Conservation (phyloP, 2,329 filamentous ascomycete genomes). For the Metarhizium brunneum region DNA sequence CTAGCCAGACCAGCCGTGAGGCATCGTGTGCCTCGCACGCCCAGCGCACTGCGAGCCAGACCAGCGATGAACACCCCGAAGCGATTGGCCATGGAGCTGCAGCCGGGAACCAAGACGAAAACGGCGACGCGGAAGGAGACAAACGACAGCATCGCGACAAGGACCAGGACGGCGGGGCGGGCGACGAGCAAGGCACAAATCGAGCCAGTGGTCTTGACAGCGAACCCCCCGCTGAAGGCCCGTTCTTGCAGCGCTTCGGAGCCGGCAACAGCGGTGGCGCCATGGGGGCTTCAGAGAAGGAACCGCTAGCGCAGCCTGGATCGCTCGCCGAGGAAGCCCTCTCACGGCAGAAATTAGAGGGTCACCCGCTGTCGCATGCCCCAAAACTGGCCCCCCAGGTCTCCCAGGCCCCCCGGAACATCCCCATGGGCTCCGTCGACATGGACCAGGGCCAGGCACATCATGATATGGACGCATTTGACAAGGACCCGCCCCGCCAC, state of each 20-base stretch:
- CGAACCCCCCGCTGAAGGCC: neutral
- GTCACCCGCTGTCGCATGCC: neutral
- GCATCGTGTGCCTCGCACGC: neutral
- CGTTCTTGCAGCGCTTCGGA: neutral
- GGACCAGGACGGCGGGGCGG: neutral
- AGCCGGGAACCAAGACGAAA: neutral
- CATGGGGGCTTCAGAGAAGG: neutral
- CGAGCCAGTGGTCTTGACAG: neutral
- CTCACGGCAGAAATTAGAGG: neutral
- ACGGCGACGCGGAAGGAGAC: neutral
- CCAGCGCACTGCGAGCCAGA: slow-evolving; percentile 1
- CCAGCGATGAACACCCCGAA: slow-evolving; percentile 1
- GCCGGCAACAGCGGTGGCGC: too few relatives aligned
- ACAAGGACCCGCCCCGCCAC: slow-evolving; percentile 1
- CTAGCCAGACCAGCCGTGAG: slow-evolving; percentile 8
- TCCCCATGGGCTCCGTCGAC: neutral
- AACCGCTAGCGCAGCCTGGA: neutral
- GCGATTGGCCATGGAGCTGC: neutral
- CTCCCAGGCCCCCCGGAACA: neutral
- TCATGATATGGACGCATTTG: neutral
- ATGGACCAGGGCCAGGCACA: neutral
- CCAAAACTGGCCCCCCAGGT: neutral
- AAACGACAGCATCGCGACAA: neutral
- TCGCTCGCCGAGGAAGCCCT: neutral
- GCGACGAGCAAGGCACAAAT: neutral